Conservation (phyloP, 345 rosid genomes). For the Arabidopsis thaliana region TAIR10.1 NC_003070.9:9727501-9728000, state of each 20-base stretch:
- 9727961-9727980: slow-evolving; percentile 22
- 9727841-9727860: slow-evolving; percentile 86
- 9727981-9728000: slow-evolving; percentile 59
- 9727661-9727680: slow-evolving; percentile 90
- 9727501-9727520: slow-evolving; percentile 9
- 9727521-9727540: not conserved
- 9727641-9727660: slow-evolving; percentile 87
- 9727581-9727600: not conserved
- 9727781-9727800: slow-evolving; percentile 60
- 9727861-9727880: slow-evolving; percentile 80
- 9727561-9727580: not conserved
- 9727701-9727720: slow-evolving; percentile 71
- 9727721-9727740: slow-evolving; percentile 85
- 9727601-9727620: slow-evolving; percentile 68
- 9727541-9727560: slow-evolving; percentile 2
- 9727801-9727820: slow-evolving; percentile 84
- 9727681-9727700: slow-evolving; percentile 85
- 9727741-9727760: slow-evolving; percentile 88
- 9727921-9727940: slow-evolving; percentile 1
- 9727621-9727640: slow-evolving; percentile 83
- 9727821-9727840: slow-evolving; percentile 90
- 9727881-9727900: not conserved
- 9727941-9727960: slow-evolving; percentile 15
- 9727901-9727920: not conserved
- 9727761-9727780: slow-evolving; percentile 74